Conservation (phyloP, 192 early-diverging fungal species). For the Tieghemiomyces parasiticus region DNA sequence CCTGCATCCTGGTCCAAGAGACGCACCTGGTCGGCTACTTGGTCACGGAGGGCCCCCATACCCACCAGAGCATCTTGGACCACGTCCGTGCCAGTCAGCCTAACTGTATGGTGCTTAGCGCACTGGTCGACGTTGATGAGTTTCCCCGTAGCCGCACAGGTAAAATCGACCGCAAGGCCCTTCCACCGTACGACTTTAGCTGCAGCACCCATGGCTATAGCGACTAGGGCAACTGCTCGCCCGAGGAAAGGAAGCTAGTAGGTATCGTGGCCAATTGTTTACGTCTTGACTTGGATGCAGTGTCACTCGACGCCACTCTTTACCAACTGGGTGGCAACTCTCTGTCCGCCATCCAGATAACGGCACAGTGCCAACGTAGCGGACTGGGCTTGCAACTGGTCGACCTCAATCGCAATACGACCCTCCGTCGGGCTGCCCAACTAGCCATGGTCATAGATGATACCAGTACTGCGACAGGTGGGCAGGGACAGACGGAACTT, state of each 20-base stretch:
- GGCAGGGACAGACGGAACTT: no score
- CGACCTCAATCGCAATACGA: not conserved
- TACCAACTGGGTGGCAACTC: constrained; percentile 4
- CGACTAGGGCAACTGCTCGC: not conserved
- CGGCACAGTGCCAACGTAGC: not conserved
- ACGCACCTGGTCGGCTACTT: not conserved
- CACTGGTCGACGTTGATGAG: not conserved
- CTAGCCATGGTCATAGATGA: no score
- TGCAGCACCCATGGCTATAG: not conserved
- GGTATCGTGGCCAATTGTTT: not conserved
- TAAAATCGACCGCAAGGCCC: not conserved
- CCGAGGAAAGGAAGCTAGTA: not conserved
- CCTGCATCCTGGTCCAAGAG: constrained; percentile 12
- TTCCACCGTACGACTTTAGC: not conserved
- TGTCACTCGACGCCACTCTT: not conserved
- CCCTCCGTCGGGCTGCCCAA: no score
- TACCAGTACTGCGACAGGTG: no score
- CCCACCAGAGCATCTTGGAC: not conserved
- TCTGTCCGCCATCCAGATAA: not conserved
- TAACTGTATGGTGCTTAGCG: not conserved
- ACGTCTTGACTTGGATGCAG: not conserved
- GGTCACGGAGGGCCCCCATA: constrained; percentile 10
- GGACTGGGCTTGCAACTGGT: not conserved
- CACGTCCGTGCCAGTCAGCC: not conserved
- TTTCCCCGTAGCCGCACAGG: not conserved